Evolutionary conservation across 345 rosid species (phyloP).

Genomic region (Triadica sebifera): DNA sequence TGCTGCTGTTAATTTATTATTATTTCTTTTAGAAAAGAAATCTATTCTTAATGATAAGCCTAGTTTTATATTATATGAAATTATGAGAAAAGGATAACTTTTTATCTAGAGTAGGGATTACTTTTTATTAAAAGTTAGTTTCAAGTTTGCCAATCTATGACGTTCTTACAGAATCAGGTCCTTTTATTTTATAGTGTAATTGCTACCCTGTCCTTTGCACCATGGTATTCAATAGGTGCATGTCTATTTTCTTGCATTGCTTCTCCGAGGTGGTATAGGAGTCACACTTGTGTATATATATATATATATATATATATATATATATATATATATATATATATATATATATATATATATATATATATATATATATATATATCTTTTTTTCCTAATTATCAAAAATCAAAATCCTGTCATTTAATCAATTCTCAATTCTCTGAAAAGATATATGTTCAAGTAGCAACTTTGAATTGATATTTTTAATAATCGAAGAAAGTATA

Average conservation of each 20-base stretch:
- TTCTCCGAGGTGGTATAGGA: neutral
- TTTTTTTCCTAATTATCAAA: too few relatives aligned
- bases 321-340: too few relatives aligned
- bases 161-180: neutral
- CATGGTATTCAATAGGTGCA: neutral
- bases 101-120: neutral
- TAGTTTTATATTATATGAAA: neutral
- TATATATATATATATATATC: too few relatives aligned
- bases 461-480: neutral
- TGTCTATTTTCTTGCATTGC: neutral
- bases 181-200: neutral
- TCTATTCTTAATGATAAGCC: neutral
- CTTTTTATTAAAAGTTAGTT: neutral
- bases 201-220: neutral
- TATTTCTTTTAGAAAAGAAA: neutral
- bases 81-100: neutral
- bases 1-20: neutral
- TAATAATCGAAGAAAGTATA: neutral
- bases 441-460: neutral
- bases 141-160: neutral
- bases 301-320: too few relatives aligned
- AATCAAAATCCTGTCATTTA: too few relatives aligned
- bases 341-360: too few relatives aligned
- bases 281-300: too few relatives aligned
- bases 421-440: neutral